Evolutionary conservation across 306 rosid genomes (phyloP).

Genomic region (Hippophae rhamnoides): DNA sequence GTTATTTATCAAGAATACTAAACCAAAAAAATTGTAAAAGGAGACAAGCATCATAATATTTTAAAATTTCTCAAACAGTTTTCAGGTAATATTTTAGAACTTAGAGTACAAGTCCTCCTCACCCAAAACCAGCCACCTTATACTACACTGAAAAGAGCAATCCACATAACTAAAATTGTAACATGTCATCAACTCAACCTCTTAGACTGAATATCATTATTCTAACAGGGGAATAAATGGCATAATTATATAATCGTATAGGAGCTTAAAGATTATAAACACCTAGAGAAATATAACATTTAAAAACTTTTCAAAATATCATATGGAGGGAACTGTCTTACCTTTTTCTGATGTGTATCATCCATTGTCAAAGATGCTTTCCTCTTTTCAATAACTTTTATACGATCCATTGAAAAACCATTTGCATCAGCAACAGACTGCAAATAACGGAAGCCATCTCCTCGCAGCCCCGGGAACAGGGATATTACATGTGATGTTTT

Average conservation of each 20-base stretch:
- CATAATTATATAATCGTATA: no score
- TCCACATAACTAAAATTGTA: no score
- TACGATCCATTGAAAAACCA: constrained; percentile 41
- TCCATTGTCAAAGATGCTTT: constrained; percentile 35
- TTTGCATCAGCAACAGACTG: constrained; percentile 56
- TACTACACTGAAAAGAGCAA: no score
- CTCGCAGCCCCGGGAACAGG: constrained; percentile 61
- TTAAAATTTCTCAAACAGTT: background rate
- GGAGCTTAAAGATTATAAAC: background rate
- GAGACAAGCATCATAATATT: constrained; percentile 1
- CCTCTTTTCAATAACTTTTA: constrained; percentile 54
- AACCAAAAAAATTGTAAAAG: constrained; percentile 2
- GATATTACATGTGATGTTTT: constrained; percentile 45
- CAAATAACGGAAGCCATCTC: constrained; percentile 55
- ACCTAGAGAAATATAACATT: background rate
- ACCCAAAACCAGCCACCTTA: no score
- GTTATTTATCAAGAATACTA: background rate
- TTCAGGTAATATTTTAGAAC: background rate
- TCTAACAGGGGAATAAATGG: no score
- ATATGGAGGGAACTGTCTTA: constrained; percentile 3
- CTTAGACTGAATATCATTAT: no score
- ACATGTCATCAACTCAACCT: no score
- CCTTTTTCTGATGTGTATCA: constrained; percentile 60
- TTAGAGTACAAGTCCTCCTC: no score
- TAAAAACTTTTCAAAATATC: background rate